Evolutionary conservation across 192 early-diverging fungal genomes (phyloP).

Genomic region (Coemansia asiatica): DNA sequence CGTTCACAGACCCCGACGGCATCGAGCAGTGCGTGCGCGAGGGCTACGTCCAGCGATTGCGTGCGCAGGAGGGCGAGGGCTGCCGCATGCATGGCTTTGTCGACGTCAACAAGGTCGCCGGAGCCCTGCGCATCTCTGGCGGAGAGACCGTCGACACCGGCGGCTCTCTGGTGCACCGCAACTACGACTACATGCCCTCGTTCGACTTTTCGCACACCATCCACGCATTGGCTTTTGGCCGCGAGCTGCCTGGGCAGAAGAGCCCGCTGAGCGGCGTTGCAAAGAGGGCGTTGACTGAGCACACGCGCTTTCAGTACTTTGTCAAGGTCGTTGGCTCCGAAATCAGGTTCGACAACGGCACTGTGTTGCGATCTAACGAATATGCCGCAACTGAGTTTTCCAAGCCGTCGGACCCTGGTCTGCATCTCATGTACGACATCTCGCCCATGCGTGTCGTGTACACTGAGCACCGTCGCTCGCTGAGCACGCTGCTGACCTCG

Average conservation of each 20-base stretch:
- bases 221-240: constrained; percentile 80
- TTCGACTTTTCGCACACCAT: constrained; percentile 85
- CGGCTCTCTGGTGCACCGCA: constrained; percentile 33
- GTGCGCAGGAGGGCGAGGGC: constrained; percentile 82
- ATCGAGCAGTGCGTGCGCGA: constrained; percentile 93
- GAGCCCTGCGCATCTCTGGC: constrained; percentile 92
- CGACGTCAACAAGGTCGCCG: constrained; percentile 87
- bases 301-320: constrained; percentile 87
- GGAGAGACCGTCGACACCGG: constrained; percentile 61
- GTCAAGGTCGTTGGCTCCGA: constrained; percentile 91
- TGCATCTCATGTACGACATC: constrained; percentile 94
- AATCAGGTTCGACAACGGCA: constrained; percentile 67
- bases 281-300: constrained; percentile 59
- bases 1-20: constrained; percentile 66
- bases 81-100: constrained; percentile 82
- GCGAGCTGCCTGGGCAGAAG: constrained; percentile 36
- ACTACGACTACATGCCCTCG: constrained; percentile 52
- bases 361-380: constrained; percentile 83
- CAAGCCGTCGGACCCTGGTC: constrained; percentile 57
- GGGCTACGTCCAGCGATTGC: constrained; percentile 73
- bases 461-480: constrained; percentile 74
- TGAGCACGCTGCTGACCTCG: constrained; percentile 86
- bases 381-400: constrained; percentile 89
- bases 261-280: constrained; percentile 69
- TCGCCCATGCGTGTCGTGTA: constrained; percentile 95